Conservation (phyloP, 352 stramenopile species). For the Blastocystis sp. region DNA sequence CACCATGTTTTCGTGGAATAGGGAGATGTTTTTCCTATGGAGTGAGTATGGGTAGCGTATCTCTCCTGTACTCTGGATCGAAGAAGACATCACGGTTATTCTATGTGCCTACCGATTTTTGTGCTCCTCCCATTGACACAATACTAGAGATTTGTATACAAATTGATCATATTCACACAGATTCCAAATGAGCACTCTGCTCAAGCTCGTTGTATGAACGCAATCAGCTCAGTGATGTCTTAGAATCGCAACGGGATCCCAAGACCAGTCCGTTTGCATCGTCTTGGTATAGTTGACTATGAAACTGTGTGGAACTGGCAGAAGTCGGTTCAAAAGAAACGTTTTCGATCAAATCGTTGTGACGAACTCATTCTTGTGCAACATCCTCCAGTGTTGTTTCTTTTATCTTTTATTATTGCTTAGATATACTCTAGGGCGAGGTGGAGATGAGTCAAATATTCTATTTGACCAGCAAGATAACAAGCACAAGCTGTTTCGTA, state of each 20-base stretch:
- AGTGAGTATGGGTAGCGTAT: too few species aligned
- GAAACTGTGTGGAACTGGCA: conserved; percentile 63
- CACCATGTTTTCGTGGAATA: too few species aligned
- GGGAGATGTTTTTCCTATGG: too few species aligned
- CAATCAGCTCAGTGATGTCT: neutral
- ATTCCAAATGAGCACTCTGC: conserved; percentile 9
- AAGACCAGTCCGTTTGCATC: conserved; percentile 35
- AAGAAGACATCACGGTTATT: too few species aligned
- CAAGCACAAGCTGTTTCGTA: conserved; percentile 47
- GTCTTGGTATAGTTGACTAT: conserved; percentile 36
- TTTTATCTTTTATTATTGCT: neutral
- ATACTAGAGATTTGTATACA: neutral
- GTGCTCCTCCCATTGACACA: too few species aligned
- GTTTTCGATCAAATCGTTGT: conserved; percentile 52
- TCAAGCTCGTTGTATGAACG: conserved; percentile 11
- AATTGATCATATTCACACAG: neutral
- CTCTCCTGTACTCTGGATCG: too few species aligned
- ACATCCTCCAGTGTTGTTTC: conserved; percentile 55
- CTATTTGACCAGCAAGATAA: conserved; percentile 56
- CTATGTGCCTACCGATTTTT: too few species aligned
- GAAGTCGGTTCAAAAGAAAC: conserved; percentile 54
- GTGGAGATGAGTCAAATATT: conserved; percentile 62
- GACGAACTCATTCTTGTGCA: conserved; percentile 60
- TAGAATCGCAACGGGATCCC: conserved; percentile 33
- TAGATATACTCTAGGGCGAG: conserved; percentile 57